Base-by-base conservation (phyloP, 768 basidiomycete species). In the Asterophora parasitica region DNA sequence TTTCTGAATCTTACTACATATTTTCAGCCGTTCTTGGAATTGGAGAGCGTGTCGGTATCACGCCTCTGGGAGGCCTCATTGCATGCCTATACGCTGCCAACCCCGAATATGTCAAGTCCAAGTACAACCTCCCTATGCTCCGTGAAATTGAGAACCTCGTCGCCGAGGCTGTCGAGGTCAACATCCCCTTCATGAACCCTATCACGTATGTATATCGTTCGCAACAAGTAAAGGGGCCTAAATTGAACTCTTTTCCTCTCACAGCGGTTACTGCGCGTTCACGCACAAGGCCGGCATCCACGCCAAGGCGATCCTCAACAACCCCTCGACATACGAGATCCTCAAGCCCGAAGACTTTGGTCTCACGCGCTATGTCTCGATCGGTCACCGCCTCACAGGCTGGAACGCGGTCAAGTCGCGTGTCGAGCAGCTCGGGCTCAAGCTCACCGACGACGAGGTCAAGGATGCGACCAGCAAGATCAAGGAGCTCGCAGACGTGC, bases 241-340 rank as follows among this genome's bases (percentile, higher is more conserved):
- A 12, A 31, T 31, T 31, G 4, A 5, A 31, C 12, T 9, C 9
- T 31, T 23, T 35, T 37, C n/a, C 7, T 34, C 39, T 46, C 53
- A 4, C 55, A 97, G 94, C 47, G 96, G 96, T 12, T 99, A 97
- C 71, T 98, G 96, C 64, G 96, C 96, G 3, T 99, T 99, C 76
- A 99, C 96, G 20, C 96, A 98, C 84, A 98, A 99, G 85, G 96
- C 96, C 16, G 96, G 96, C 65, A 99, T 99, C 55, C 96, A 99
- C 69, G 96, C 96, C 72, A 99, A 99, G 79, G 96, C 96, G 32
- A 99, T 99, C 68, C 82, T 94, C 54, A 96, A 97, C 75, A 99
- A 99, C 78, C 96, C 96, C 1, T 91, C 88, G 61, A 99, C 96
- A 8, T 99, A 98, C 69, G 95, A 99, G 71, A 97, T 97, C 67